Evolutionary conservation across 495 filamentous ascomycete genomes (phyloP).

Genomic region (Thermochaetoides thermophila): DNA sequence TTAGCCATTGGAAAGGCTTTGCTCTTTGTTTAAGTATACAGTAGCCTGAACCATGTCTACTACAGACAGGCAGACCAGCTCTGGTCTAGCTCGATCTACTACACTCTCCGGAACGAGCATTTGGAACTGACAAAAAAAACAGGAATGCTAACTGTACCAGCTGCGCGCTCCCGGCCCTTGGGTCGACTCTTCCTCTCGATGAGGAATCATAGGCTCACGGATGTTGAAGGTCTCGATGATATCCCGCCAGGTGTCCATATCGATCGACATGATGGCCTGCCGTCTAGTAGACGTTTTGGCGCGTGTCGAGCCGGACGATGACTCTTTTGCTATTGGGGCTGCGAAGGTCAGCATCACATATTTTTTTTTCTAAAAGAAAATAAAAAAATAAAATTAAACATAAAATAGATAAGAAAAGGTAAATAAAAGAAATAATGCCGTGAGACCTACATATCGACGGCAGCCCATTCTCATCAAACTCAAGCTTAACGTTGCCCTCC

Average conservation of each 20-base stretch:
- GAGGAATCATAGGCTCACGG: slow-evolving; percentile 64
- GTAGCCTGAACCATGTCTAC: too few relatives aligned
- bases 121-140: background rate
- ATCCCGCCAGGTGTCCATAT: slow-evolving; percentile 67
- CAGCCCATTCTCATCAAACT: slow-evolving; percentile 45
- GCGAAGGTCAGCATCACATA: too few relatives aligned
- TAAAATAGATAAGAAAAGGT: too few relatives aligned
- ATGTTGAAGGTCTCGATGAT: slow-evolving; percentile 62
- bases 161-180: slow-evolving; percentile 42
- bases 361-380: too few relatives aligned
- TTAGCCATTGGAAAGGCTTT: too few relatives aligned
- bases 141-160: slow-evolving; percentile 67
- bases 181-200: slow-evolving; percentile 47
- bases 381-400: too few relatives aligned
- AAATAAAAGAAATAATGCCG: too few relatives aligned
- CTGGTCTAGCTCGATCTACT: too few relatives aligned
- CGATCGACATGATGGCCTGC: slow-evolving; percentile 73
- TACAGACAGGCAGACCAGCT: too few relatives aligned
- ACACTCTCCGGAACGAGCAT: background rate
- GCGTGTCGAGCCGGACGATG: background rate
- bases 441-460: slow-evolving; percentile 65
- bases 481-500: slow-evolving; percentile 61
- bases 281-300: slow-evolving; percentile 42
- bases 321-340: slow-evolving; percentile 5
- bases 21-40: too few relatives aligned